Evolutionary conservation across 495 filamentous ascomycete species (phyloP), one percentile per base, ranked within the genome.

Genomic region (Clavariopsis aquatica): DNA sequence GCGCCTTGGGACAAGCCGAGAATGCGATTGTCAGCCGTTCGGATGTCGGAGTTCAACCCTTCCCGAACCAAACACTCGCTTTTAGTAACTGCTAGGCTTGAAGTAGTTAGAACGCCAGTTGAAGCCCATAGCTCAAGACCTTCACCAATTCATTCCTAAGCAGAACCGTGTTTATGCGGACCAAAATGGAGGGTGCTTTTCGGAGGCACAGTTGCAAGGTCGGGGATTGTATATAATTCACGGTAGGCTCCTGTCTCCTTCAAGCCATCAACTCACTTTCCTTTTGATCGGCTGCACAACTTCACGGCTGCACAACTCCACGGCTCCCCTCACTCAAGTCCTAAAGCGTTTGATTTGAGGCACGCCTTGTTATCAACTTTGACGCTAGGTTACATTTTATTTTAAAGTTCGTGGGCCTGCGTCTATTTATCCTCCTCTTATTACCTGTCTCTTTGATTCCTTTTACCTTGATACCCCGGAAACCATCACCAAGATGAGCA

Each of bases 331-430:
- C 52, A 49, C 29, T 22, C 4, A 61, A 49, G 27, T 29, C 26
- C 53, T 64, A 58, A 64, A 52, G 61, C 61, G 53, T 64, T 45
- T 57, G 45, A 28, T 15, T 17, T 52, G 4, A 51, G 52, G 27
- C 36, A 27, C 24, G 22, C 7, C 29, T 20, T 34, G 6, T 5
- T 34, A 34, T 34, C 31, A 41, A 29, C 19, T n/a, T 46, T 8
- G 1, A 7, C 8, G 8, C 13, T 28, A 10, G 24, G 29, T 29
- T 22, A 51, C 23, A 29, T 2, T 5, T 56, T 49, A 55, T 38
- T n/a, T 64, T 49, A 13, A 20, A 43, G 28, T 12, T 3, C 52
- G n/a, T 24, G 49, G 20, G 27, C 52, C 52, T 17, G 15, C 26
- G 17, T 27, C 28, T 57, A 17, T 17, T 29, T 38, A 23, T 22